Evolutionary conservation across 2,329 filamentous ascomycete species (phyloP), one percentile per base, ranked within the genome.

Genomic region (Alternaria rosae): DNA sequence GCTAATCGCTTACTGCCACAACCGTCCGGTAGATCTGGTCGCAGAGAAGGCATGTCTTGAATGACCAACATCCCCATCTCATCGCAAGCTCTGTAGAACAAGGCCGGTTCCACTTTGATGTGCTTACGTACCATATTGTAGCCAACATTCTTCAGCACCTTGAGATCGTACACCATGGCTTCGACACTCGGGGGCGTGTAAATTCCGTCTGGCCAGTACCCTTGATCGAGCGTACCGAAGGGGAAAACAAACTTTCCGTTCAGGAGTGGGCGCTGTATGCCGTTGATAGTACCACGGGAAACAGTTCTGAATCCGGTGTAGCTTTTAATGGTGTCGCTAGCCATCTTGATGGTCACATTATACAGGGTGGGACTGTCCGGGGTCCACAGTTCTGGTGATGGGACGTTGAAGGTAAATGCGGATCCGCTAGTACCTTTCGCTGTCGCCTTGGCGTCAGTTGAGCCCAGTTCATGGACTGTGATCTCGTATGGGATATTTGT

Each of bases 91-190:
- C 85, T 84, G 72, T 92, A 92, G 74, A 89, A 92, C 7, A 92
- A 75, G 12, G 88, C 87, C 0, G 87, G 83, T 68, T 91, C 89
- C 7, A 91, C 82, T 77, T 91, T 91, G 80, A 91, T 89, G 69
- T 92, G 90, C 73, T 92, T 92, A 35, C 90, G 86, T 10, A 92
- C 73, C 83, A 88, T 89, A 75, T 92, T 92, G 76, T 90, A 89
- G 0, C 89, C 89, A 2, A 92, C 81, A 2, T 81, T 79, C 78
- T 92, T 92, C 58, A 92, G 76, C 5, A 87, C 78, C 61, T 89
- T 72, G 12, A 92, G 71, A 68, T 92, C 90, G 57, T 84, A 91
- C 0, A 87, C 80, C 88, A 92, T 89, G 0, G 89, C 90, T 64
- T 92, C 88, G 4, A 83, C 80, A 9, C 83, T 91, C 0, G 90